phyloP scores from a whole-genome alignment of 2,329 filamentous ascomycete species.

The Seiridium cupressi region DNA sequence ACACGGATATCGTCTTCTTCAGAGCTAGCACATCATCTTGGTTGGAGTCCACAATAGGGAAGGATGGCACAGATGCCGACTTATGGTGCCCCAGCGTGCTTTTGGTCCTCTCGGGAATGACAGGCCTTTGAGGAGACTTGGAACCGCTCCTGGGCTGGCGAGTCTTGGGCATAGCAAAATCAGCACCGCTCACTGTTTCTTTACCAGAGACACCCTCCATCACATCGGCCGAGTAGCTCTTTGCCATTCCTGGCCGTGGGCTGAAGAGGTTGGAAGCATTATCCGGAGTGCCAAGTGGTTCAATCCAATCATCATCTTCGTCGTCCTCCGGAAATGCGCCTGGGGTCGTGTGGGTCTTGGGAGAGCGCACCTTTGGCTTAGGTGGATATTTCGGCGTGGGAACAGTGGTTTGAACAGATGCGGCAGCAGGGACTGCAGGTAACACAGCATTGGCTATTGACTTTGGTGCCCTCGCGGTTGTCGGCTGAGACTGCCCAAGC shows the following conservation, averaged over 20 bases:
- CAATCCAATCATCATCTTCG: constrained; percentile 64
- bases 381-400: constrained; percentile 27
- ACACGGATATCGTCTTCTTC: constrained; percentile 62
- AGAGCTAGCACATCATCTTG: constrained; percentile 33
- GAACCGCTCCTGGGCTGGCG: constrained; percentile 28
- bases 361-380: constrained; percentile 38
- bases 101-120: constrained; percentile 26
- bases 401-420: constrained; percentile 13
- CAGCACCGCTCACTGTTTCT: constrained; percentile 44
- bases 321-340: constrained; percentile 60
- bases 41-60: constrained; percentile 32
- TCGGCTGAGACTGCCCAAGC: constrained; percentile 57
- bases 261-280: constrained; percentile 34
- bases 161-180: constrained; percentile 43
- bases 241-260: constrained; percentile 53
- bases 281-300: constrained; percentile 42
- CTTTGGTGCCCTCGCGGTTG: constrained; percentile 45
- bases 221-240: constrained; percentile 60
- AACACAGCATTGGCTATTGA: constrained; percentile 35
- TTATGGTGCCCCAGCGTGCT: constrained; percentile 53
- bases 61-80: constrained; percentile 59
- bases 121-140: constrained; percentile 34
- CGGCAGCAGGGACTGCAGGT: constrained; percentile 14
- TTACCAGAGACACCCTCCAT: constrained; percentile 56
- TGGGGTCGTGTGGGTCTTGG: constrained; percentile 42